Conservation (phyloP, 768 basidiomycete species). For the Calocybe gangraenosa region DNA sequence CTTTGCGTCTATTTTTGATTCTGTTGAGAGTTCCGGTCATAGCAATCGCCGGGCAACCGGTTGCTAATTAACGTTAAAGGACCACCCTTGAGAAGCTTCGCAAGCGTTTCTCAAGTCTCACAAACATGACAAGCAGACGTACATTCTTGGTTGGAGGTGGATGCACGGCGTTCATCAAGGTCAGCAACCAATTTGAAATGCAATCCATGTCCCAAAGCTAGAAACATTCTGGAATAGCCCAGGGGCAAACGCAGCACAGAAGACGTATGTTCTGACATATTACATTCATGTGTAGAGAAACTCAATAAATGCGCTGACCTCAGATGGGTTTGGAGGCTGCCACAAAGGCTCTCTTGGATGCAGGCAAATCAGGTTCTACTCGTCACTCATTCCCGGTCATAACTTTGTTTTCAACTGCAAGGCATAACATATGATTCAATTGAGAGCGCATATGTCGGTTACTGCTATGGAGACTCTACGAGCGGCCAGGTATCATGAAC, state of each 20-base stretch:
- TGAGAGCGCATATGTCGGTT: slow-evolving; percentile 72
- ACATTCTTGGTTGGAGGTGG: slow-evolving; percentile 72
- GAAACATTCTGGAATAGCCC: slow-evolving; percentile 40
- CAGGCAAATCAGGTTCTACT: slow-evolving; percentile 39
- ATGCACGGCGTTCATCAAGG: slow-evolving; percentile 78
- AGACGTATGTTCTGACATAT: slow-evolving; percentile 44
- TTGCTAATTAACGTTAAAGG: slow-evolving; percentile 10
- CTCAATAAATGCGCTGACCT: neutral
- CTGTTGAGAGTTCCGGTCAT: too few relatives aligned
- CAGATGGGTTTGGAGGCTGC: slow-evolving; percentile 88
- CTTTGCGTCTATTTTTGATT: too few relatives aligned
- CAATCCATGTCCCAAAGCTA: neutral
- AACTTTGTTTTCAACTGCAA: slow-evolving; percentile 18
- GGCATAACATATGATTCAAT: slow-evolving; percentile 82
- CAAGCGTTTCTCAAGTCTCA: too few relatives aligned
- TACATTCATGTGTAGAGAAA: neutral
- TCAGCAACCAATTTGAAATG: slow-evolving; percentile 20
- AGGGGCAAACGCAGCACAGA: slow-evolving; percentile 63
- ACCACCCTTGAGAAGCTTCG: too few relatives aligned
- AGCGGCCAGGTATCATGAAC: slow-evolving; percentile 54
- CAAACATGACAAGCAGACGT: slow-evolving; percentile 37
- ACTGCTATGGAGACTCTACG: slow-evolving; percentile 78
- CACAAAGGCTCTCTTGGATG: slow-evolving; percentile 83
- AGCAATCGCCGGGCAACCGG: too few relatives aligned
- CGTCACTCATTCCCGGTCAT: neutral